A percentile compares a stretch with the other conserved stretches of the same genome.
phyloP scores from a whole-genome alignment of 129 eudicot species.

The Ambrosia trifida region DNA sequence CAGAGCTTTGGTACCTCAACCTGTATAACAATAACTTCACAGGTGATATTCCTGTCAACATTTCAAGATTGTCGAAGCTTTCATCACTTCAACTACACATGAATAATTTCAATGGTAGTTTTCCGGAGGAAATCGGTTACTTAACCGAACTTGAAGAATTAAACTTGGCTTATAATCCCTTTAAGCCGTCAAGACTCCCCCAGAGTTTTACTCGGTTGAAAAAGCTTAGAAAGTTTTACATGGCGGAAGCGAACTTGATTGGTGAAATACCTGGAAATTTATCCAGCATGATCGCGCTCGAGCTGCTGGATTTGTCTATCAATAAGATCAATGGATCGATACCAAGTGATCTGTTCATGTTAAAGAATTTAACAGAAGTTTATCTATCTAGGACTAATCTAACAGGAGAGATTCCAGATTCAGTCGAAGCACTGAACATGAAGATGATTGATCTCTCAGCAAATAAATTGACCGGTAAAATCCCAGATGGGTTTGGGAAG shows the following conservation, averaged over 20 bases:
- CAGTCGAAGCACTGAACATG: conserved; percentile 51
- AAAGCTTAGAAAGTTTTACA: conserved; percentile 42
- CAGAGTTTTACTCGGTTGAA: conserved; percentile 43
- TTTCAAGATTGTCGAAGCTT: conserved; percentile 51
- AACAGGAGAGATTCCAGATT: conserved; percentile 63
- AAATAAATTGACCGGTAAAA: conserved; percentile 55
- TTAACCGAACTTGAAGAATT: conserved; percentile 52
- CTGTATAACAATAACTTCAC: conserved; percentile 58
- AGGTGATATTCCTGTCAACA: conserved; percentile 60
- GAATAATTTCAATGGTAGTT: conserved; percentile 54
- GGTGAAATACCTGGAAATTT: conserved; percentile 66
- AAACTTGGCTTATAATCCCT: conserved; percentile 33
- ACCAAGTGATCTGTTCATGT: conserved; percentile 55
- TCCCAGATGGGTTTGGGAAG: conserved; percentile 62
- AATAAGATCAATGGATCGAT: conserved; percentile 56
- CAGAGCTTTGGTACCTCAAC: conserved; percentile 34
- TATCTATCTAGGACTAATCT: conserved; percentile 56
- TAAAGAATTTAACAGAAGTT: conserved; percentile 49
- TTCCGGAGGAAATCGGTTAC: conserved; percentile 63
- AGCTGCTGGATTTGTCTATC: conserved; percentile 51
- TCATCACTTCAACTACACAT: conserved; percentile 34
- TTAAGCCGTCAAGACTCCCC: conserved; percentile 51
- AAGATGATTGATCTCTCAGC: conserved; percentile 53
- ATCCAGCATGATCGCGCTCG: conserved; percentile 50
- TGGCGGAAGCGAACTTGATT: conserved; percentile 51